phyloP scores from a whole-genome alignment of 2,329 filamentous ascomycete genomes.

The Fusarium torulosum region DNA sequence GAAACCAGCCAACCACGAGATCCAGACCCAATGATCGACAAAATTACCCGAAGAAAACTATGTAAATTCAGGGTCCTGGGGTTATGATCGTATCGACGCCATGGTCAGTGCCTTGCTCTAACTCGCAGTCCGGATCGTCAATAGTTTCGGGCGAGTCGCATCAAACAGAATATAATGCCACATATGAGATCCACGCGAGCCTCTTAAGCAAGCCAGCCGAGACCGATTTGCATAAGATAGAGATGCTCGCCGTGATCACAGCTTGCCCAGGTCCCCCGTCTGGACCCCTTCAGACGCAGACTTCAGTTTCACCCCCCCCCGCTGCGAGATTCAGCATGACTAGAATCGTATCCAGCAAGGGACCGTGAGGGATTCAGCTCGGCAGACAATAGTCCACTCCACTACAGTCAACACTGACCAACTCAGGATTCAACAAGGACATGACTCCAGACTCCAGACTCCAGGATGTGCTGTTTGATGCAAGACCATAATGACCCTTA shows the following conservation, averaged over 20 bases:
- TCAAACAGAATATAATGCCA: conserved; percentile 5
- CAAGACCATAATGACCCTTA: conserved; percentile 12
- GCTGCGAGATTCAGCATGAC: conserved; percentile 13
- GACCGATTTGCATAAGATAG: conserved; percentile 4
- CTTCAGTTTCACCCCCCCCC: conserved; percentile 14
- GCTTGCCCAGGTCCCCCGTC: not conserved
- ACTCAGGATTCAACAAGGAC: conserved; percentile 13
- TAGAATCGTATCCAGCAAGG: conserved; percentile 9
- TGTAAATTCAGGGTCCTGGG: conserved; percentile 39
- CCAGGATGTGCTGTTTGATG: conserved; percentile 20
- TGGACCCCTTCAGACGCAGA: conserved; percentile 8
- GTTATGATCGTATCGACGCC: conserved; percentile 34
- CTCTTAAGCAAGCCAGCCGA: not conserved
- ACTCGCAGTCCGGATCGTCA: conserved; percentile 16
- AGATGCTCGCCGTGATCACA: conserved; percentile 7
- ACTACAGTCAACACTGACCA: conserved; percentile 10
- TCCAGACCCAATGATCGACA: conserved; percentile 40
- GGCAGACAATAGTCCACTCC: conserved; percentile 22
- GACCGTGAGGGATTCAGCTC: conserved; percentile 21
- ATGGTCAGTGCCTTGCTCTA: conserved; percentile 30
- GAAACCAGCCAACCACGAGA: conserved; percentile 23
- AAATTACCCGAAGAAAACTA: conserved; percentile 18
- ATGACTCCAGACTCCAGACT: conserved; percentile 4
- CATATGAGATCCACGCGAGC: not conserved
- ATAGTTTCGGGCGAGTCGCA: conserved; percentile 22